Percentiles rank a stretch among this genome's conserved stretches.
Conservation (phyloP, 2,329 filamentous ascomycete species). For the Fusarium gaditjirri region DNA sequence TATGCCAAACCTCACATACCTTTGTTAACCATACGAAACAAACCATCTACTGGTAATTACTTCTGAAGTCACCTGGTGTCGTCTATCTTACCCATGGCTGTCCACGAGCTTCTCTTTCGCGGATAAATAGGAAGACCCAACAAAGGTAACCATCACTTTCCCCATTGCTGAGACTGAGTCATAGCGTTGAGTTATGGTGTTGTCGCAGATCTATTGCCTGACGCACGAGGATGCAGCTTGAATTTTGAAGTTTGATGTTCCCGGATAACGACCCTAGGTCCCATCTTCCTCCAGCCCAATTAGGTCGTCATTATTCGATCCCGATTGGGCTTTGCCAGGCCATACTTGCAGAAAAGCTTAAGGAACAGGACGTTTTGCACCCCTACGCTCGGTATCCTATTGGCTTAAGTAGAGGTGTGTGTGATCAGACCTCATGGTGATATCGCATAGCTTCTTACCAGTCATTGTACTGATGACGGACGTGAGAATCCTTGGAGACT, state of each 20-base stretch:
- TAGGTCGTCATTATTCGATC: constrained; percentile 12
- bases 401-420: constrained; percentile 28
- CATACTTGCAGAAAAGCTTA: constrained; percentile 16
- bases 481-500: neutral
- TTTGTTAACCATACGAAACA: neutral
- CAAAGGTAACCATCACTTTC: neutral
- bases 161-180: neutral
- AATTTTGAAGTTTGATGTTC: constrained; percentile 9
- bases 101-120: neutral
- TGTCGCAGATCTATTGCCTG: neutral
- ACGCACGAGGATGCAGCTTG: neutral
- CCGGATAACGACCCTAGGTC: constrained; percentile 10
- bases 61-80: neutral
- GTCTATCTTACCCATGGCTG: neutral
- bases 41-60: neutral
- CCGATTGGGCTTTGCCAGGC: constrained; percentile 25
- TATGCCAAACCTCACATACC: neutral
- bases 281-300: constrained; percentile 6
- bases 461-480: neutral
- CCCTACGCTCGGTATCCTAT: constrained; percentile 14
- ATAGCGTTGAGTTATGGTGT: neutral
- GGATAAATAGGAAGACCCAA: neutral
- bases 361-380: constrained; percentile 13
- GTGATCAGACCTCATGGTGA: constrained; percentile 27
- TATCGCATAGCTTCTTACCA: constrained; percentile 8